Conservation (phyloP, 805 yeast genomes). For the Barnettozyma populi region DNA sequence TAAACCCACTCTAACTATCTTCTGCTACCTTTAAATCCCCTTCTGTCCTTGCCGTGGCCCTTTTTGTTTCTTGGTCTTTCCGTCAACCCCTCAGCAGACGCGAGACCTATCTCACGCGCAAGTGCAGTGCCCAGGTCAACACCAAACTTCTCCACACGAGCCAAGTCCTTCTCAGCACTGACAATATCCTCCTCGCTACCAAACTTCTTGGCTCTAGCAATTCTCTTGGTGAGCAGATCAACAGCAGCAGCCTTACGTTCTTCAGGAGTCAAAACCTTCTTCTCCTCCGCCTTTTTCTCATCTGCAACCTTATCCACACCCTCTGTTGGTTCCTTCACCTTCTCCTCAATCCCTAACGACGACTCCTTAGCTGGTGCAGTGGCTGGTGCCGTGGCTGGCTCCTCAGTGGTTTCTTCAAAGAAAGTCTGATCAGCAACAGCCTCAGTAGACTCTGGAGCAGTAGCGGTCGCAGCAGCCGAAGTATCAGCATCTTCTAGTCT, state of each 20-base stretch:
- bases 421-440: slow-evolving; percentile 2
- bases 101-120: slow-evolving; percentile 62
- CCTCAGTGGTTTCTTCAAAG: neutral
- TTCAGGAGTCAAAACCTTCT: slow-evolving; percentile 48
- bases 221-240: slow-evolving; percentile 59
- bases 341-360: slow-evolving; percentile 4
- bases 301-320: neutral
- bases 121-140: slow-evolving; percentile 59
- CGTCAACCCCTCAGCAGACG: slow-evolving; percentile 10
- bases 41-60: slow-evolving; percentile 5
- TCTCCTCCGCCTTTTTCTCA: slow-evolving; percentile 20
- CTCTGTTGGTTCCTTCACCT: slow-evolving; percentile 1
- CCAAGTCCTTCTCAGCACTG: slow-evolving; percentile 54
- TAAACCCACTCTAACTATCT: neutral
- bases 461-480: neutral
- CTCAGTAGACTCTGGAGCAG: neutral
- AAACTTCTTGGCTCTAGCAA: slow-evolving; percentile 72
- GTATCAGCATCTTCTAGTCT: slow-evolving; percentile 56
- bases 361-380: slow-evolving; percentile 7
- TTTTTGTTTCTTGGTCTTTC: slow-evolving; percentile 9
- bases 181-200: slow-evolving; percentile 53
- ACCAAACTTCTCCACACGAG: slow-evolving; percentile 81
- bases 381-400: neutral
- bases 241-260: slow-evolving; percentile 66
- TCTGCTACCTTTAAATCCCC: slow-evolving; percentile 5